Base-by-base conservation (phyloP, 2,329 filamentous ascomycete species). In the Calcarisporium arbuscula region DNA sequence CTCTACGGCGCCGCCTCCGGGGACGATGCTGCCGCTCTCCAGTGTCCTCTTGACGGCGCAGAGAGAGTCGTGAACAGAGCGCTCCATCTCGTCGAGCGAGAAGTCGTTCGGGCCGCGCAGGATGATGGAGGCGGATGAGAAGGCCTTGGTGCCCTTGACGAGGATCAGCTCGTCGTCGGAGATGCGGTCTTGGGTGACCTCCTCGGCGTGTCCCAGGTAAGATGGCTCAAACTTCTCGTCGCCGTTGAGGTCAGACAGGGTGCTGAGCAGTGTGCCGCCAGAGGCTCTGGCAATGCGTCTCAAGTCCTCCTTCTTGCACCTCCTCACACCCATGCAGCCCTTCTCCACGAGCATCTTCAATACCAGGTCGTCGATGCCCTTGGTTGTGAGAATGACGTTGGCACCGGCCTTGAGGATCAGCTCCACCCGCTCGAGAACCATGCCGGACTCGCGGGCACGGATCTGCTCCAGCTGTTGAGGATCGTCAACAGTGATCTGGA, bases 131-230 rank as follows among this genome's bases (percentile, higher is more conserved):
- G 92, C 89, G 6, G 89, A 94, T 4, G 84, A 92, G 65, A 92
- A 87, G 19, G 84, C 77, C 70, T 95, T 96, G 53, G 92, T 95
- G 36, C 90, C 90, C 72, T 92, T 95, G 58, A 98, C 76, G 44
- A 98, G 68, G 47, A 98, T 98, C 63, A 90, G 96, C 70, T 98
- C 92, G 50, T 98, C 92, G 53, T 98, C 92, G 4, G 92, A 96
- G 58, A 98, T 96, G 54, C 90, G 84, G 71, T 96, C 92, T 64
- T 98, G 92, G n/a, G 84, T 77, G 43, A 98, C 90, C 65, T 96
- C 92, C 51, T 98, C 92, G 11, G 92, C 92, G 45, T 87, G 73
- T 40, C 92, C 92, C 23, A 98, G 73, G 56, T 86, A 85, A 26
- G 88, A 88, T 16, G 86, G 69, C 49, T 98, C 92, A 52, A 96